A percentile compares a stretch with the other conserved stretches of the same genome.
Evolutionary conservation across 441 rosid genomes (phyloP).

Genomic region (Populus hybrid): DNA sequence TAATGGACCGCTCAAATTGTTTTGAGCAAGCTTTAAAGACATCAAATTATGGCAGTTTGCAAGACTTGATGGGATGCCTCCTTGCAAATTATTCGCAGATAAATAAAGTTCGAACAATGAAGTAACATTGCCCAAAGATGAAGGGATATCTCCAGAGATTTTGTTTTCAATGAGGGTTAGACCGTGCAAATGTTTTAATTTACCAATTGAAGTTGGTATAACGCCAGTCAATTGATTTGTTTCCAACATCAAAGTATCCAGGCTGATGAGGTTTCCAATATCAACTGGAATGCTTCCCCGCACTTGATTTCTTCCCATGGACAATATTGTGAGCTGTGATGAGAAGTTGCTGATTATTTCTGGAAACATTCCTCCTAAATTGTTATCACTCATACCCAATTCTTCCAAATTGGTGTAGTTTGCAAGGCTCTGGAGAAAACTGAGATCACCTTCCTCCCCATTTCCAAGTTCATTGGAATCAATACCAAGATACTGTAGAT

Average conservation of each 20-base stretch:
- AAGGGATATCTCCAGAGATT: not conserved
- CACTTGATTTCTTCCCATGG: not conserved
- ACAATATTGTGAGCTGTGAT: not conserved
- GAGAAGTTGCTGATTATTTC: conserved; percentile 3
- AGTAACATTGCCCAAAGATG: not conserved
- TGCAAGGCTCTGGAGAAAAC: not conserved
- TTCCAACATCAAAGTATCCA: not conserved
- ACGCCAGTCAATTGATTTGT: not conserved
- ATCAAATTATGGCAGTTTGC: not conserved
- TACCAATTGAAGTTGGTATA: not conserved
- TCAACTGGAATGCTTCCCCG: conserved; percentile 3
- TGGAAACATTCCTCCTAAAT: not conserved
- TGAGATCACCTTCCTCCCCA: not conserved
- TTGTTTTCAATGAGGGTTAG: accelerated
- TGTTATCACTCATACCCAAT: not conserved
- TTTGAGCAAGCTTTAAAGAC: not conserved
- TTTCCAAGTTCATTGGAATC: not conserved
- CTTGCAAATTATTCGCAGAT: not conserved
- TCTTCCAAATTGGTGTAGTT: not conserved
- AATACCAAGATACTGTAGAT: not conserved
- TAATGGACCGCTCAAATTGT: not conserved
- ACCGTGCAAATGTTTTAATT: not conserved
- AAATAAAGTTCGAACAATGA: not conserved
- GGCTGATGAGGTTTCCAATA: not conserved
- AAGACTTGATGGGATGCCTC: not conserved